Conservation (phyloP, 352 stramenopile genomes). For the Phytophthora nicotianae region DNA sequence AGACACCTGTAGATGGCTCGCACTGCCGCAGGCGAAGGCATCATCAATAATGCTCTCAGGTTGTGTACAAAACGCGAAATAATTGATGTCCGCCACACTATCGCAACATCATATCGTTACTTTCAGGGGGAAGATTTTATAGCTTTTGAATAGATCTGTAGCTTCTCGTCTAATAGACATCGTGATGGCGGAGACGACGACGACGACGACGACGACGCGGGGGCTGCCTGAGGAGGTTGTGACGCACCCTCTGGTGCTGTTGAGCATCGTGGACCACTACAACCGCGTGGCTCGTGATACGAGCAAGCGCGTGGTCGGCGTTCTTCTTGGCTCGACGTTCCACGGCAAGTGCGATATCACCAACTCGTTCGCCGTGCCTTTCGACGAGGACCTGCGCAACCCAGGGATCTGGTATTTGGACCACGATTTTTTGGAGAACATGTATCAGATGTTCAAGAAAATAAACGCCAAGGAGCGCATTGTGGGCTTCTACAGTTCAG, state of each 20-base stretch:
- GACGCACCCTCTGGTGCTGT: constrained; percentile 98
- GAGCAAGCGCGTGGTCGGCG: constrained; percentile 98
- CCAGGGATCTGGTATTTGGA: constrained; percentile 99
- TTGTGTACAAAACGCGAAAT: background rate
- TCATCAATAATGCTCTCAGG: constrained; percentile 10
- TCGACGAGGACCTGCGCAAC: constrained; percentile 98
- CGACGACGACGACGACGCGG: constrained; percentile 33
- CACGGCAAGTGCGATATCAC: constrained; percentile 95
- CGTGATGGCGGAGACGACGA: constrained; percentile 24
- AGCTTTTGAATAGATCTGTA: constrained; percentile 3
- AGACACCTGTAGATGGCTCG: constrained; percentile 73
- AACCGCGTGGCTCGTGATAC: constrained; percentile 98
- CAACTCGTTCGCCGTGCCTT: constrained; percentile 96
- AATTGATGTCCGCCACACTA: constrained; percentile 9
- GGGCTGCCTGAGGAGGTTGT: constrained; percentile 92
- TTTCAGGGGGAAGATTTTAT: constrained; percentile 38
- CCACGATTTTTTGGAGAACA: constrained; percentile 99
- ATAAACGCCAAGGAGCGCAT: constrained; percentile 97
- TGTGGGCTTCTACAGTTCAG: constrained; percentile 99
- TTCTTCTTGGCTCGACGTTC: constrained; percentile 96
- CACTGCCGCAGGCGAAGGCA: constrained; percentile 48
- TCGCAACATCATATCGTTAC: constrained; percentile 1
- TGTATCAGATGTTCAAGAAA: constrained; percentile 96
- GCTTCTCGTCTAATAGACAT: background rate
- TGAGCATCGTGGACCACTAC: constrained; percentile 99